Evolutionary conservation across 140 eudicot species (phyloP).

Genomic region (Flaveria floridana): DNA sequence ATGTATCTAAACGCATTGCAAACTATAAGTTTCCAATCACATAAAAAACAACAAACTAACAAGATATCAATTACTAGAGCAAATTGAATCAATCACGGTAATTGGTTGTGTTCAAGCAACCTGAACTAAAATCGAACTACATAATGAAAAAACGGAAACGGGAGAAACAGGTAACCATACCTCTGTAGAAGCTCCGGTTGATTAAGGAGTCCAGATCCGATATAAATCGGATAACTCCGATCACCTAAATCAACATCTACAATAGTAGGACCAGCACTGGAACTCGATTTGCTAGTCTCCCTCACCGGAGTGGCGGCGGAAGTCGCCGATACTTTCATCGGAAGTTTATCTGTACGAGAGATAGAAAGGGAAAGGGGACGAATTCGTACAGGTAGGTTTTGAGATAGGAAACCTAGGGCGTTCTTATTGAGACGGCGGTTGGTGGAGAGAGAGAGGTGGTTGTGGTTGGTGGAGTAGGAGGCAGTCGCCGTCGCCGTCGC

Average conservation of each 20-base stretch:
- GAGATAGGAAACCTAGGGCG: conserved; percentile 23
- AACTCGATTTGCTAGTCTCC: conserved; percentile 31
- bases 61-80: neutral
- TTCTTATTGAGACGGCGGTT: conserved; percentile 16
- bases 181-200: conserved; percentile 75
- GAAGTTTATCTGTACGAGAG: conserved; percentile 16
- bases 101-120: conserved; percentile 10
- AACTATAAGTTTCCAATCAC: neutral
- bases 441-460: conserved; percentile 28
- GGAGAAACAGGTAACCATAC: conserved; percentile 27
- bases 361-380: conserved; percentile 29
- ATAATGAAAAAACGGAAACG: neutral
- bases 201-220: conserved; percentile 81
- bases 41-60: neutral
- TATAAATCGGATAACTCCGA: conserved; percentile 91
- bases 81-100: neutral
- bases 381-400: conserved; percentile 8
- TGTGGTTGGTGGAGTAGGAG: conserved; percentile 33
- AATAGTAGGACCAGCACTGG: conserved; percentile 25
- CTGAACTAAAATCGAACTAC: neutral
- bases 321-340: conserved; percentile 39
- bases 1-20: neutral
- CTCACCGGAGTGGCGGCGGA: conserved; percentile 37
- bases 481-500: conserved; percentile 11
- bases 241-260: conserved; percentile 80